phyloP scores from a whole-genome alignment of 2,329 filamentous ascomycete species.

The Alternaria alternata region DNA sequence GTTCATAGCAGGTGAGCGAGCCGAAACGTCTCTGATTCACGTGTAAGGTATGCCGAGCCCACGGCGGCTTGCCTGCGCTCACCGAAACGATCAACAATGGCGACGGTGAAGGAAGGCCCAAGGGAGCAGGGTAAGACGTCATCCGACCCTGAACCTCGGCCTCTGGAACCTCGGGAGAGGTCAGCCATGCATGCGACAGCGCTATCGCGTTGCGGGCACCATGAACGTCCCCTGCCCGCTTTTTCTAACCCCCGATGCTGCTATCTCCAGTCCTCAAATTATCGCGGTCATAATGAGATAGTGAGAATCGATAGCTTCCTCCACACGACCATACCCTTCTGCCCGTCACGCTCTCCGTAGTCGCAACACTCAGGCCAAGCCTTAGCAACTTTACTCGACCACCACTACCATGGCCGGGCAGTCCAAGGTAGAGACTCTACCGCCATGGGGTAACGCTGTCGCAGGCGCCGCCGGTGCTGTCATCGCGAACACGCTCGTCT shows the following conservation, averaged over 20 bases:
- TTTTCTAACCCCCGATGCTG: slow-evolving; percentile 16
- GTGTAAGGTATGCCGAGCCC: neutral
- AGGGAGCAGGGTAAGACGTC: slow-evolving; percentile 11
- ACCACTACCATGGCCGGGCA: slow-evolving; percentile 59
- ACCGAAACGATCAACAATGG: neutral
- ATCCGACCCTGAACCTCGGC: slow-evolving; percentile 40
- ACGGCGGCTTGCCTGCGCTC: neutral
- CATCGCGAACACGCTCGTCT: slow-evolving; percentile 92
- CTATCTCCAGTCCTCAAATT: slow-evolving; percentile 11
- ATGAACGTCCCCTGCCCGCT: slow-evolving; percentile 27
- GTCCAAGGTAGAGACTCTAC: slow-evolving; percentile 74
- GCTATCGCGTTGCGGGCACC: slow-evolving; percentile 33
- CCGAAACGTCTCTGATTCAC: neutral
- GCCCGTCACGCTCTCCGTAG: slow-evolving; percentile 26
- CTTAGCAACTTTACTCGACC: neutral
- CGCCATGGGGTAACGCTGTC: slow-evolving; percentile 91
- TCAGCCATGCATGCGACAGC: slow-evolving; percentile 40
- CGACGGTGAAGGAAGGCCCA: slow-evolving; percentile 3
- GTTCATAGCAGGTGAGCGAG: neutral
- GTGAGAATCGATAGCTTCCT: slow-evolving; percentile 10
- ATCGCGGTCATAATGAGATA: slow-evolving; percentile 35
- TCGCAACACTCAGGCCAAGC: slow-evolving; percentile 10
- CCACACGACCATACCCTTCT: slow-evolving; percentile 19
- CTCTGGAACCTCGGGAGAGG: slow-evolving; percentile 47
- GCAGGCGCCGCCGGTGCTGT: slow-evolving; percentile 93